Conservation (phyloP, 352 stramenopile species). For the Globisporangium nunn region DNA sequence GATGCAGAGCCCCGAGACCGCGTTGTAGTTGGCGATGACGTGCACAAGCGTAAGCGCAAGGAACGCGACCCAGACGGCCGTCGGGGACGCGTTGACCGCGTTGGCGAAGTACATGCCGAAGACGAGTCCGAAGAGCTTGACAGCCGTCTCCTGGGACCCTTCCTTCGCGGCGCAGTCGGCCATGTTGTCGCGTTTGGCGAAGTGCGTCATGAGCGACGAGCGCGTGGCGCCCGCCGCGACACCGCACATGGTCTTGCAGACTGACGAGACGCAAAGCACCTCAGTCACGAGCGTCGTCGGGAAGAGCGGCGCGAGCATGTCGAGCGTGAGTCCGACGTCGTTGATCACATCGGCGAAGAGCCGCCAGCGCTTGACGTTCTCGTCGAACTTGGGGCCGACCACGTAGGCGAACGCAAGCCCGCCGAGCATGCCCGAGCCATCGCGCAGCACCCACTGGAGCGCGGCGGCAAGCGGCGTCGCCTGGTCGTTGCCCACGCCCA, state of each 20-base stretch:
- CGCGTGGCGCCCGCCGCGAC: slow-evolving; percentile 92
- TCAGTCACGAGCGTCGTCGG: slow-evolving; percentile 51
- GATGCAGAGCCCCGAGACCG: slow-evolving; percentile 85
- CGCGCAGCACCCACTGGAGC: slow-evolving; percentile 72
- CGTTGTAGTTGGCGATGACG: slow-evolving; percentile 92
- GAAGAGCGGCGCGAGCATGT: slow-evolving; percentile 74
- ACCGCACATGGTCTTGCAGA: slow-evolving; percentile 94
- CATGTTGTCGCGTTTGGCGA: slow-evolving; percentile 83
- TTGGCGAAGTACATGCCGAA: slow-evolving; percentile 84
- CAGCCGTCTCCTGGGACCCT: slow-evolving; percentile 93
- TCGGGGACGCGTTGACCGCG: slow-evolving; percentile 51
- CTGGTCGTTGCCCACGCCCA: slow-evolving; percentile 89
- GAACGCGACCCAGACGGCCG: slow-evolving; percentile 89
- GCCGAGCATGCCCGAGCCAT: slow-evolving; percentile 83
- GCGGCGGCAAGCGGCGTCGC: slow-evolving; percentile 63
- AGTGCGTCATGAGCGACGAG: slow-evolving; percentile 88
- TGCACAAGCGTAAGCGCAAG: slow-evolving; percentile 89
- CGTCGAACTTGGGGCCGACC: slow-evolving; percentile 87
- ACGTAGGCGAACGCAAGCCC: slow-evolving; percentile 93
- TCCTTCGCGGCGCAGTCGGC: slow-evolving; percentile 94
- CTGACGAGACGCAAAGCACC: slow-evolving; percentile 76
- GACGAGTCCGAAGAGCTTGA: slow-evolving; percentile 91
- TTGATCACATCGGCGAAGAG: slow-evolving; percentile 96
- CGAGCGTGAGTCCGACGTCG: slow-evolving; percentile 91
- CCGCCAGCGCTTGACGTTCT: slow-evolving; percentile 94